These are phyloP conservation scores for Zelopaecilomyces penicillatus DNA, from an alignment of 2,329 filamentous ascomycete genomes.

Conservation along the genomic window DNA sequence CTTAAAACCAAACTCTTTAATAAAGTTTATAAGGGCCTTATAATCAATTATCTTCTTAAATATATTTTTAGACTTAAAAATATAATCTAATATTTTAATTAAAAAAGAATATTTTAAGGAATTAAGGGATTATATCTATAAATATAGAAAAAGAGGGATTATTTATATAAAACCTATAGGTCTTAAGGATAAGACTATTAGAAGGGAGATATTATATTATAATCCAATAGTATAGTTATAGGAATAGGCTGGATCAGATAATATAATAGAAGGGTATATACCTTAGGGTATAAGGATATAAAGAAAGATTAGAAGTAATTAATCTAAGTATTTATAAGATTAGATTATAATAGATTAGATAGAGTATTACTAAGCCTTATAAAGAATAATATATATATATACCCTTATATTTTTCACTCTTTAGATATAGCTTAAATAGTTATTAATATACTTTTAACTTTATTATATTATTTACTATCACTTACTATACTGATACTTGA, in stretches of 20 bases:
- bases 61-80: not conserved
- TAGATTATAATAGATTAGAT: not conserved
- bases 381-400: not conserved
- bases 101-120: not conserved
- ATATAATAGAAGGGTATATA: not conserved
- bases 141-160: not conserved
- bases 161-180: no score
- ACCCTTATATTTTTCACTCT: not conserved
- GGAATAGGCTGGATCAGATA: not conserved
- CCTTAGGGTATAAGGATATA: not conserved
- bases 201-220: not conserved
- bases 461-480: no score
- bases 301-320: not conserved
- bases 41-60: conserved; percentile 4
- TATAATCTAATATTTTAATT: not conserved
- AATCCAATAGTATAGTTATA: not conserved
- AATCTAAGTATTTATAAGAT: not conserved
- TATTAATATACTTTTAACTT: no score
- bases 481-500: no score
- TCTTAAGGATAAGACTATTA: not conserved
- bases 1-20: conserved; percentile 2
- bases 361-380: not conserved
- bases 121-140: not conserved
- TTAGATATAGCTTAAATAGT: not conserved
- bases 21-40: not conserved